These are phyloP conservation scores for Yamadazyma blattariae DNA, from an alignment of 1,139 yeast species.

Conservation along the genomic window DNA sequence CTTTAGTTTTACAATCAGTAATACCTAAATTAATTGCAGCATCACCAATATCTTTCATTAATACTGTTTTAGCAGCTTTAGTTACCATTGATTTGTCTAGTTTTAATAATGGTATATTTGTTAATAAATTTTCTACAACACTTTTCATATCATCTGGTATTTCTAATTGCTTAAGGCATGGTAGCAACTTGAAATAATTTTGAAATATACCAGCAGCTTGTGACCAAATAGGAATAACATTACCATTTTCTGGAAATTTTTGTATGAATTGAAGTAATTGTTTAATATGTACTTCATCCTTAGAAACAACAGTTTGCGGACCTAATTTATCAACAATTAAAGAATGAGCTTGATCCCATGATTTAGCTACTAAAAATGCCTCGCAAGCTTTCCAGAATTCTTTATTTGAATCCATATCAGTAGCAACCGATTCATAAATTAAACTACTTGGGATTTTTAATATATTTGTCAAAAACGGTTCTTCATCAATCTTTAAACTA, in stretches of 20 bases:
- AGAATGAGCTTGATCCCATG: slow-evolving; percentile 63
- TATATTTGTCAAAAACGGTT: slow-evolving; percentile 29
- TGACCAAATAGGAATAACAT: slow-evolving; percentile 53
- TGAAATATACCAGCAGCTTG: slow-evolving; percentile 58
- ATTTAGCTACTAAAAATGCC: slow-evolving; percentile 59
- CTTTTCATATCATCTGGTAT: slow-evolving; percentile 10
- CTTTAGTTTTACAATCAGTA: slow-evolving; percentile 20
- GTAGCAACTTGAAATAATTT: slow-evolving; percentile 36
- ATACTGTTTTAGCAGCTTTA: slow-evolving; percentile 50
- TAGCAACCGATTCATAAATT: slow-evolving; percentile 53
- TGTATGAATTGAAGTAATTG: slow-evolving; percentile 39
- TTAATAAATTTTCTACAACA: slow-evolving; percentile 31
- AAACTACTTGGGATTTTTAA: slow-evolving; percentile 47
- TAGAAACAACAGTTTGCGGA: slow-evolving; percentile 58
- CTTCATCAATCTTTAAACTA: slow-evolving; percentile 22
- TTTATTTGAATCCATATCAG: slow-evolving; percentile 31
- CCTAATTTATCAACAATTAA: slow-evolving; percentile 59
- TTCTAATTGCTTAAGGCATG: slow-evolving; percentile 7
- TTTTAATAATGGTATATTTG: slow-evolving; percentile 41
- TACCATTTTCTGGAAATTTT: slow-evolving; percentile 45
- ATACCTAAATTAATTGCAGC: slow-evolving; percentile 25
- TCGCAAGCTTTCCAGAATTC: slow-evolving; percentile 60
- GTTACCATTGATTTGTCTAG: slow-evolving; percentile 17
- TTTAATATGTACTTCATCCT: slow-evolving; percentile 30
- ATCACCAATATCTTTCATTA: slow-evolving; percentile 47